Base-by-base conservation (phyloP, 805 yeast species). In the Zygosaccharomyces lentus region DNA sequence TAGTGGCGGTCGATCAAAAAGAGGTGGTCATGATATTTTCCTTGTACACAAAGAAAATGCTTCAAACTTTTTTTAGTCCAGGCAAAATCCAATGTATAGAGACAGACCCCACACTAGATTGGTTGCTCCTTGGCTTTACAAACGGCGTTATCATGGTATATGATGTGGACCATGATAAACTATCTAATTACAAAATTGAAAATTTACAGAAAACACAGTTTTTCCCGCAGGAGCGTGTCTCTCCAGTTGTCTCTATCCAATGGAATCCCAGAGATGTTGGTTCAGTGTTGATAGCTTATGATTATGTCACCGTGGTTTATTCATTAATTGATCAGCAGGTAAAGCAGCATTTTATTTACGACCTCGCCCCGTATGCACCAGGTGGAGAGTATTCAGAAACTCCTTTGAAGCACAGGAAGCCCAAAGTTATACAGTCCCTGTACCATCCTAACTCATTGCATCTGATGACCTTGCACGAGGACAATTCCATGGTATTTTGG, bases 361-460 rank as follows among this genome's bases (percentile, higher is more conserved):
- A 74, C 50, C 59, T 87, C 7, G 79, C 84, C 0, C 74, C 81
- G 32, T 84, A 80, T 7, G 82, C 87, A 0, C 82, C 84, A 12
- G 95, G 95, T 6, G 89, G 87, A 12, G 82, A 79, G 37, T 71
- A 71, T 29, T 45, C 59, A 1, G 46, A 43, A 3, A 30, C 51
- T 4, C 50, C 63, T 3, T 54, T 57, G 16, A 56, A 64, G 1
- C 34, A 57, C 0, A 60, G 82, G 41, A 56, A 49, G n/a, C 81
- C 82, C 2, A 62, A 58, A 17, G 55, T 73, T 0, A 47, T 68
- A 1, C 68, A 81, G 41, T 82, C 96, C 0, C 70, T 78, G 27
- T 93, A 87, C 78, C 97, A 91, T 64, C 99, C 99, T 2, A 88
- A 88, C 59, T 96, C 98, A 0, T 74, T 89, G 37, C 95, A 90